Conservation (phyloP, 305 asterid genomes). For the Petunia hybrid region DNA sequence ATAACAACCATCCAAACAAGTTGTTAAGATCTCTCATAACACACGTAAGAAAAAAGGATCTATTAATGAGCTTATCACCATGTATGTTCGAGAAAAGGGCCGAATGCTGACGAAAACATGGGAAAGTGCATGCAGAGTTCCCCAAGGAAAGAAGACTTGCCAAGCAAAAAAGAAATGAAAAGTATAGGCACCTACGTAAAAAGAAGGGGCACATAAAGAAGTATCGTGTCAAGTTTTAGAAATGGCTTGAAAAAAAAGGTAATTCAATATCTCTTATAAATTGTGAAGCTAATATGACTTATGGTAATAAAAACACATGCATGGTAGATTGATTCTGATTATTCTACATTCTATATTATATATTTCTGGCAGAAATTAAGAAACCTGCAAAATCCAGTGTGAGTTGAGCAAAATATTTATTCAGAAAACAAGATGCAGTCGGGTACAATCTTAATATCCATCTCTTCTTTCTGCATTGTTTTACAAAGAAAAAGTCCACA, state of each 20-base stretch:
- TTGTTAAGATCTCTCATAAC: not conserved
- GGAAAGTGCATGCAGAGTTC: not conserved
- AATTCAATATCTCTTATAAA: not conserved
- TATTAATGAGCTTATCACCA: not conserved
- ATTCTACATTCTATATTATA: not conserved
- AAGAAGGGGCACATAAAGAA: conserved; percentile 6
- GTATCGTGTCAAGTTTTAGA: not conserved
- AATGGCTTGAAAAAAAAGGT: not conserved
- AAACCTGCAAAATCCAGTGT: conserved; percentile 16
- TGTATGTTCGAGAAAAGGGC: not conserved
- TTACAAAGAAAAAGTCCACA: too few species aligned
- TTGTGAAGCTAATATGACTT: not conserved
- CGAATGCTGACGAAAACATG: not conserved
- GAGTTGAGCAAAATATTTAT: not conserved
- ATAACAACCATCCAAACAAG: too few species aligned
- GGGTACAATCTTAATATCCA: too few species aligned
- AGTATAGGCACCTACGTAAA: not conserved
- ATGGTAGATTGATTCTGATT: not conserved
- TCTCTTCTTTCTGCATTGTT: too few species aligned
- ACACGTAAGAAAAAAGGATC: not conserved
- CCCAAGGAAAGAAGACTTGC: not conserved
- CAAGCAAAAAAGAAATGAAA: too few species aligned
- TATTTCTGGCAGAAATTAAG: not conserved
- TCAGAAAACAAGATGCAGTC: not conserved
- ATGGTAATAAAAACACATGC: not conserved